Evolutionary conservation across 768 basidiomycete species (phyloP).

Genomic region (Phylloporus sp.): DNA sequence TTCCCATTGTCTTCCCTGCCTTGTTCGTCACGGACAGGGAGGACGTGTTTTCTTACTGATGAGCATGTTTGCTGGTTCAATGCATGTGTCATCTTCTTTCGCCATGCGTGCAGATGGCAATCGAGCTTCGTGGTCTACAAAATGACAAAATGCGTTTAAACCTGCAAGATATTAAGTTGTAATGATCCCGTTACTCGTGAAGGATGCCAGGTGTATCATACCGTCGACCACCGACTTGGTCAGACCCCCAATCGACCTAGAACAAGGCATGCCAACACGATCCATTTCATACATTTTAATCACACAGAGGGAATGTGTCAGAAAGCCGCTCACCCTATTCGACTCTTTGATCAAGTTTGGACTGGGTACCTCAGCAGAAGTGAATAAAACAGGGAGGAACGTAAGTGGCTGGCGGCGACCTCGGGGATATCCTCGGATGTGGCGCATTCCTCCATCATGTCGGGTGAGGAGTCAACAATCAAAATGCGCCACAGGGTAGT

Average conservation of each 20-base stretch:
- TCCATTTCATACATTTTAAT: neutral
- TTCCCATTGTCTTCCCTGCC: neutral
- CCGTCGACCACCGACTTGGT: too few relatives aligned
- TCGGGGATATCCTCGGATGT: neutral
- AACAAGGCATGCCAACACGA: neutral
- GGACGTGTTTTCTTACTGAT: neutral
- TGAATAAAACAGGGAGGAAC: neutral
- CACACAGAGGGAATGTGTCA: neutral
- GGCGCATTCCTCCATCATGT: too few relatives aligned
- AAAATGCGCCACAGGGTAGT: neutral
- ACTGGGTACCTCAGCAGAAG: neutral
- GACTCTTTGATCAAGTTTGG: neutral
- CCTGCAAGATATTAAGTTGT: too few relatives aligned
- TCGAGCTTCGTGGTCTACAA: neutral
- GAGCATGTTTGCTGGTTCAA: neutral
- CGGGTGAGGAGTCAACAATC: neutral
- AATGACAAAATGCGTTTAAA: too few relatives aligned
- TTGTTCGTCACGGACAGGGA: neutral
- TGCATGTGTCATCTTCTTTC: too few relatives aligned
- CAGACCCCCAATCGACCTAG: too few relatives aligned
- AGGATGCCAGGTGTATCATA: too few relatives aligned
- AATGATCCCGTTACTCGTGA: too few relatives aligned
- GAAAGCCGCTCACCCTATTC: neutral
- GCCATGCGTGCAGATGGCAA: too few relatives aligned
- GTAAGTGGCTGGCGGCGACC: neutral